Conservation (phyloP, 1,139 yeast species). For the Zygoascus sp. region DNA sequence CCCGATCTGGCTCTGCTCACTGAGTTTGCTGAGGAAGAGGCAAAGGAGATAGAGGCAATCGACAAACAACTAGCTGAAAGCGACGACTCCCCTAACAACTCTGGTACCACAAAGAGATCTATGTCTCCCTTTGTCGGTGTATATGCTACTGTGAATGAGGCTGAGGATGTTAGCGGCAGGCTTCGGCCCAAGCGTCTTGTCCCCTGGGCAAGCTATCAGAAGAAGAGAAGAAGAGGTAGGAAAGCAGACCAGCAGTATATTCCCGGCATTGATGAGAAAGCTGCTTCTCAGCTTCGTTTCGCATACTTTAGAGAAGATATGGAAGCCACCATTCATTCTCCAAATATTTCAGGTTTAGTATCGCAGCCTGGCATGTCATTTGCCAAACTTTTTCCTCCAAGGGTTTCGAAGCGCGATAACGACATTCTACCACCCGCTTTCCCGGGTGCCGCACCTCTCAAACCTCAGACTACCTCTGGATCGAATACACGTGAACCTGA, state of each 20-base stretch:
- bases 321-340: conserved; percentile 84
- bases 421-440: conserved; percentile 1
- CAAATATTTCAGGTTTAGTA: conserved; percentile 77
- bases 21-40: conserved; percentile 72
- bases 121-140: conserved; percentile 27
- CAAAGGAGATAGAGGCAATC: conserved; percentile 40
- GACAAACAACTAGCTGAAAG: conserved; percentile 18
- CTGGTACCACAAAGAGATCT: conserved; percentile 1
- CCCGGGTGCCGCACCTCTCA: conserved; percentile 1
- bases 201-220: conserved; percentile 58
- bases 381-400: conserved; percentile 34
- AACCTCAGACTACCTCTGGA: neutral
- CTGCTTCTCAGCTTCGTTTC: conserved; percentile 44
- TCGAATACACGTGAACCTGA: neutral
- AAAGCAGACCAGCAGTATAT: conserved; percentile 12
- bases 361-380: conserved; percentile 39
- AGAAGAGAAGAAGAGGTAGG: conserved; percentile 8
- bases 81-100: conserved; percentile 1
- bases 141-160: conserved; percentile 53
- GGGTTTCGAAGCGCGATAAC: conserved; percentile 3
- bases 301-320: conserved; percentile 90
- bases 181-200: conserved; percentile 70
- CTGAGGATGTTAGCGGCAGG: conserved; percentile 57
- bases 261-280: conserved; percentile 33
- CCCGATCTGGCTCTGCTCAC: conserved; percentile 74